Percentiles rank a stretch among this genome's conserved stretches.
Evolutionary conservation across 805 yeast species (phyloP).

Genomic region (Babjeviella inositovora): DNA sequence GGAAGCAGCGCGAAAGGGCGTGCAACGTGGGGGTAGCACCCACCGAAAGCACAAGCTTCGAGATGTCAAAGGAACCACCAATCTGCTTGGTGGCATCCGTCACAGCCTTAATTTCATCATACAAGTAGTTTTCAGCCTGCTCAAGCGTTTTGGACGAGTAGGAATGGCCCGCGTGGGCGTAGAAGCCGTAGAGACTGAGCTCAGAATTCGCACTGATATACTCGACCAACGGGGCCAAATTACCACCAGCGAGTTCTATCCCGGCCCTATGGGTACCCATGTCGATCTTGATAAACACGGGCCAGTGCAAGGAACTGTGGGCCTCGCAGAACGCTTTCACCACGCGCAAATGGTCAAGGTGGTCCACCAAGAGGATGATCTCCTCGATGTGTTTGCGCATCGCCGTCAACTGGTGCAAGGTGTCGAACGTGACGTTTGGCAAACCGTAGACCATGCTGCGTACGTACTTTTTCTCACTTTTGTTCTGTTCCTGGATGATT

Average conservation of each 20-base stretch:
- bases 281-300: constrained; percentile 51
- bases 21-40: constrained; percentile 80
- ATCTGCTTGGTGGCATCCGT: constrained; percentile 32
- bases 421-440: constrained; percentile 34
- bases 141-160: constrained; percentile 28
- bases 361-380: constrained; percentile 46
- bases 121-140: constrained; percentile 27
- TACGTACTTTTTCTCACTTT: too few species aligned
- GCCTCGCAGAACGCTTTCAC: constrained; percentile 18
- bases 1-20: constrained; percentile 18
- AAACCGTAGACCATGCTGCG: constrained; percentile 44
- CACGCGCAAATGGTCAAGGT: constrained; percentile 33
- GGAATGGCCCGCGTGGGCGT: constrained; percentile 72
- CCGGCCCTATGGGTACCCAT: constrained; percentile 70
- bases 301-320: constrained; percentile 26
- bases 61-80: constrained; percentile 13
- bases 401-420: constrained; percentile 27
- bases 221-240: constrained; percentile 6
- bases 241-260: too few species aligned
- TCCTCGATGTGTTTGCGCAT: constrained; percentile 21
- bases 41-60: constrained; percentile 38
- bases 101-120: constrained; percentile 43
- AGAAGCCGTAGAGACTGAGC: constrained; percentile 42
- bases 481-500: too few species aligned
- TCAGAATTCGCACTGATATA: constrained; percentile 9